phyloP scores from a whole-genome alignment of 78 protist genomes.

The Protostelium mycophagum region DNA sequence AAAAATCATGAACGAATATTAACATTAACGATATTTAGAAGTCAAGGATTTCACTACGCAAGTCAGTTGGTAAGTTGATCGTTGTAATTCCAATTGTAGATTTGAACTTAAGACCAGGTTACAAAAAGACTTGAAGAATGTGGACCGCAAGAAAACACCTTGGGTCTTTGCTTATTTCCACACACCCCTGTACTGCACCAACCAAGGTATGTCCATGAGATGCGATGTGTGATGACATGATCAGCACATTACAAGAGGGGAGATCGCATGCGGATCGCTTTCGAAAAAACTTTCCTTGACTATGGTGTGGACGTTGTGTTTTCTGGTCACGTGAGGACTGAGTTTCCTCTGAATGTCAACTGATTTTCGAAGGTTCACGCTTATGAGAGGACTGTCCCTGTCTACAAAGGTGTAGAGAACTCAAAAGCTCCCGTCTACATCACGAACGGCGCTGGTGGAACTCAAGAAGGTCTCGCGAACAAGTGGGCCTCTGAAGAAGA shows the following conservation, averaged over 20 bases:
- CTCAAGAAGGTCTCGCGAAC: background rate
- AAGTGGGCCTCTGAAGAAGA: background rate
- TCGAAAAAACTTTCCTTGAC: background rate
- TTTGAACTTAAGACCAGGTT: no score
- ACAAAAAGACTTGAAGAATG: background rate
- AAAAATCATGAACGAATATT: no score
- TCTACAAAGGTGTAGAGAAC: background rate
- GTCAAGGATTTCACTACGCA: no score
- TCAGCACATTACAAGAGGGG: background rate
- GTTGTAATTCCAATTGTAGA: no score
- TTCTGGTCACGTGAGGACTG: background rate
- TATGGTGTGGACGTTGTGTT: background rate
- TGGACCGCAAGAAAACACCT: background rate
- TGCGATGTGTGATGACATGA: background rate
- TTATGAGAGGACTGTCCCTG: background rate
- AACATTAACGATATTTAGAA: no score
- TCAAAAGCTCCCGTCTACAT: background rate
- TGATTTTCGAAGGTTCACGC: background rate
- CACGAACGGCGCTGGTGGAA: background rate
- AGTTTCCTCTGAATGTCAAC: no score
- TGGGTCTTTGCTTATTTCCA: background rate
- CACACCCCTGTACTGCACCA: constrained; percentile 2
- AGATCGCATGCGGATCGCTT: background rate
- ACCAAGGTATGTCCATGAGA: no score
- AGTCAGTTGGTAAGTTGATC: no score